A percentile compares a stretch with the other conserved stretches of the same genome.
phyloP scores from a whole-genome alignment of 2,329 filamentous ascomycete species.

The Aspergillus jensenii region DNA sequence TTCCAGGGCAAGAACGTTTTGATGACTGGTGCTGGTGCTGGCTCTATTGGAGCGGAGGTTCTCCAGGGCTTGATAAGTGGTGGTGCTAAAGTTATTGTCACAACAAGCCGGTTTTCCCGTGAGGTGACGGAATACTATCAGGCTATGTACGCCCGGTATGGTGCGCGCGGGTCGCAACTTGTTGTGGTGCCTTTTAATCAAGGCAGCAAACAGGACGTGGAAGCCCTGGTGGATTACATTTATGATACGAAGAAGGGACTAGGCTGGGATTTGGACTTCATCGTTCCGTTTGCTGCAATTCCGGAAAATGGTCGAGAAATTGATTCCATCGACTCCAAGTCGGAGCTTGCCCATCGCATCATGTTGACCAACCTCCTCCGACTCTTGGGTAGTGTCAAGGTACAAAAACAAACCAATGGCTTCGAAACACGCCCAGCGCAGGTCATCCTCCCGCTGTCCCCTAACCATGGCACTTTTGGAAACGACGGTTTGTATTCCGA shows the following conservation, averaged over 20 bases:
- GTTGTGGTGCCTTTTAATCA: conserved; percentile 99
- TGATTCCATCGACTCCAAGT: conserved; percentile 93
- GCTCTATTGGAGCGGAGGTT: conserved; percentile 96
- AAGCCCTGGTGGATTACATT: conserved; percentile 91
- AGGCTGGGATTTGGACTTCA: conserved; percentile 95
- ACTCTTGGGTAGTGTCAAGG: conserved; percentile 85
- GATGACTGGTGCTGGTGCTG: conserved; percentile 97
- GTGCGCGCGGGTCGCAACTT: conserved; percentile 90
- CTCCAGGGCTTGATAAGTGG: conserved; percentile 94
- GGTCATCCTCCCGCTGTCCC: conserved; percentile 91
- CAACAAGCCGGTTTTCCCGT: conserved; percentile 92
- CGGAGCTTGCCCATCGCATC: conserved; percentile 95
- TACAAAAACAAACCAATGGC: conserved; percentile 80
- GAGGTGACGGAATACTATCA: conserved; percentile 99
- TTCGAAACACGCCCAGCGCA: conserved; percentile 96
- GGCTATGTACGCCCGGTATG: conserved; percentile 93
- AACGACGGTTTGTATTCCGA: conserved; percentile 98
- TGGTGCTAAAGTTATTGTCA: conserved; percentile 94
- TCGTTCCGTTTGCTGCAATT: conserved; percentile 95
- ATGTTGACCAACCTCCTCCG: conserved; percentile 97
- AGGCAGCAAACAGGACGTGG: conserved; percentile 96
- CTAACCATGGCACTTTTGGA: conserved; percentile 97
- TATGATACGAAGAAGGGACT: conserved; percentile 95
- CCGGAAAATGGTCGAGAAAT: conserved; percentile 98
- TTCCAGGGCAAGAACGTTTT: conserved; percentile 94